Evolutionary conservation across 2,329 filamentous ascomycete species (phyloP).

Genomic region (Diaporthe sp.): DNA sequence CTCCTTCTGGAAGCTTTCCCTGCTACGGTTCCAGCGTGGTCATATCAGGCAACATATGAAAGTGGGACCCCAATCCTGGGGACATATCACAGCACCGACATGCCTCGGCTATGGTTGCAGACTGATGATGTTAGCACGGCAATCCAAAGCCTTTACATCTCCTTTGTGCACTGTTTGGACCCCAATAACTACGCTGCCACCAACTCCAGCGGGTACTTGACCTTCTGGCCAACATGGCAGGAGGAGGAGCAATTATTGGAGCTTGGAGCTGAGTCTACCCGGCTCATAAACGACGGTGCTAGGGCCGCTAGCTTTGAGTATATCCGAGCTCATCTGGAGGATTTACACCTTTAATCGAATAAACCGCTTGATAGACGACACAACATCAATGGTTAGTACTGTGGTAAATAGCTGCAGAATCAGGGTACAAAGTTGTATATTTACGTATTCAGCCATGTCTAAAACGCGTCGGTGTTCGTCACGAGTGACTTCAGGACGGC

Average conservation of each 20-base stretch:
- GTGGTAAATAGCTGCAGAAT: not conserved
- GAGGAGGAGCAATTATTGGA: not conserved
- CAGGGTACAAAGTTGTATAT: not conserved
- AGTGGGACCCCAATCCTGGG: constrained; percentile 79
- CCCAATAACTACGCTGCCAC: constrained; percentile 59
- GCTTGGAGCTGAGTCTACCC: constrained; percentile 18
- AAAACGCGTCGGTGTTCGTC: no score
- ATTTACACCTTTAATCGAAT: not conserved
- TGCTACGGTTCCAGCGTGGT: constrained; percentile 75
- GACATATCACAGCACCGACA: constrained; percentile 81
- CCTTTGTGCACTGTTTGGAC: constrained; percentile 68
- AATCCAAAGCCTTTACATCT: constrained; percentile 56
- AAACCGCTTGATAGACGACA: not conserved
- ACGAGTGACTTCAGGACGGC: no score
- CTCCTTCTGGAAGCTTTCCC: constrained; percentile 68
- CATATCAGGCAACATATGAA: constrained; percentile 80
- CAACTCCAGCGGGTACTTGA: not conserved
- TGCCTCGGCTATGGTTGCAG: constrained; percentile 77
- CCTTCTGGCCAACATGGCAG: constrained; percentile 18
- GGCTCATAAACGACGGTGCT: not conserved
- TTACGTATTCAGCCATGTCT: not conserved
- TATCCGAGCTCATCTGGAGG: not conserved
- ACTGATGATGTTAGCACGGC: constrained; percentile 56
- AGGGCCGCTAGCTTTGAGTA: constrained; percentile 1
- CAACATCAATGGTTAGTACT: not conserved